Conservation (phyloP, 2,329 filamentous ascomycete genomes). For the Fusarium denticulatum region DNA sequence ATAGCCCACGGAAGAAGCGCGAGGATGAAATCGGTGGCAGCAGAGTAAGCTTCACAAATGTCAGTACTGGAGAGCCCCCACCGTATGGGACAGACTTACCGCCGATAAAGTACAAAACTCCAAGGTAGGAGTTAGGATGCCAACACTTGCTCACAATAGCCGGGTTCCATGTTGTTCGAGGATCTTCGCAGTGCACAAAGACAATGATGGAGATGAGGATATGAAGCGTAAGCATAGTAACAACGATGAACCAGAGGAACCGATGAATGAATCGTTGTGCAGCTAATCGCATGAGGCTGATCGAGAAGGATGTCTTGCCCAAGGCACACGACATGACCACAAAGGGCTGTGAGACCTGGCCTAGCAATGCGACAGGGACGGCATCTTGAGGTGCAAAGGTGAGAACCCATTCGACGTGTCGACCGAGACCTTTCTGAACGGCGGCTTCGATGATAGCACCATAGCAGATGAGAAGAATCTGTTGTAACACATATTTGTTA, state of each 20-base stretch:
- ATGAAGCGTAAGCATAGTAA: constrained; percentile 20
- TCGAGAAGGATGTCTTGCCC: constrained; percentile 29
- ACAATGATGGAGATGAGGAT: constrained; percentile 21
- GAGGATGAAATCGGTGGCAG: constrained; percentile 28
- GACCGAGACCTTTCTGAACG: constrained; percentile 23
- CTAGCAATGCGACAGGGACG: constrained; percentile 14
- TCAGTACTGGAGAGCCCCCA: fast-evolving
- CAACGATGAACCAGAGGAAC: constrained; percentile 26
- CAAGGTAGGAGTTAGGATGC: constrained; percentile 22
- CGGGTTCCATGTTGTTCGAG: constrained; percentile 27
- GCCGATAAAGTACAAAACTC: constrained; percentile 29
- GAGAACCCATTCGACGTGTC: constrained; percentile 23
- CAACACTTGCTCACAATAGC: constrained; percentile 28
- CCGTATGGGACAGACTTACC: fast-evolving
- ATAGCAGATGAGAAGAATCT: constrained; percentile 25
- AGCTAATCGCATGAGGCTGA: constrained; percentile 31
- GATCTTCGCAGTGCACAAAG: constrained; percentile 26
- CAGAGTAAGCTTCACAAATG: constrained; percentile 10
- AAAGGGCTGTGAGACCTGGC: constrained; percentile 24
- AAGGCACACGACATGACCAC: constrained; percentile 30
- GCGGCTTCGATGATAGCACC: constrained; percentile 25
- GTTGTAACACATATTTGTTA: neutral
- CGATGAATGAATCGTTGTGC: constrained; percentile 17
- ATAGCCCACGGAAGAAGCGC: constrained; percentile 27
- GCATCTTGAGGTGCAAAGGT: constrained; percentile 6